Base-by-base conservation (phyloP, 2,329 filamentous ascomycete species). In the Scytalidium sp. region DNA sequence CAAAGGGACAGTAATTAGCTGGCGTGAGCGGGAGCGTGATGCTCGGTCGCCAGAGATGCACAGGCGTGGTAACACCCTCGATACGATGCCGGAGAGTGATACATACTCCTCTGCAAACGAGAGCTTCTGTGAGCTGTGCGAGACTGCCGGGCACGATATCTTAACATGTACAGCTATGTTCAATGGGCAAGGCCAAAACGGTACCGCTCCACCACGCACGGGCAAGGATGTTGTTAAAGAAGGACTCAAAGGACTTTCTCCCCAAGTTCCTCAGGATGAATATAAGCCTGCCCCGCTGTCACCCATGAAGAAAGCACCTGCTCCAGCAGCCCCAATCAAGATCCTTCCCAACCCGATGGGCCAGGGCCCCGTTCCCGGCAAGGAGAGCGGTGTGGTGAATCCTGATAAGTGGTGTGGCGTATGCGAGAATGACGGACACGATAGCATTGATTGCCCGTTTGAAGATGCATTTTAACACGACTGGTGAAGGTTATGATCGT, bases 371-470 rank as follows among this genome's bases (percentile, higher is more conserved):
- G 79, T 90, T 20, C 86, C 88, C 3, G 89, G 89, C 46, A 93
- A 90, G 72, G 83, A 86, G 57, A 90, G 84, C 49, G 87, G 88
- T 1, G 73, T 89, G 43, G 77, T 93, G 56, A 90, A 97, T 62
- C 82, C 85, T 48, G 81, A 86, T 54, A 97, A 96, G 72, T 99
- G 94, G 94, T 99, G 94, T 70, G 94, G 94, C 15, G 76, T 97
- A 41, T 99, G 94, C 67, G 94, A 99, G 75, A 84, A 90, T 54
- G 94, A 99, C 63, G 94, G 94, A 13, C 94, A 99, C 67, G 89
- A 97, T 69, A 97, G 93, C 64, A 92, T 96, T 53, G 90, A 95
- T 68, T 96, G 92, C 70, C 91, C 92, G 11, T 88, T 96, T 69
- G 92, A 96, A 71, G 90, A 95, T 68, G 84, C 83, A 23, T 88